phyloP scores from a whole-genome alignment of 2,329 filamentous ascomycete species.

The Rasamsonia emersonii region DNA sequence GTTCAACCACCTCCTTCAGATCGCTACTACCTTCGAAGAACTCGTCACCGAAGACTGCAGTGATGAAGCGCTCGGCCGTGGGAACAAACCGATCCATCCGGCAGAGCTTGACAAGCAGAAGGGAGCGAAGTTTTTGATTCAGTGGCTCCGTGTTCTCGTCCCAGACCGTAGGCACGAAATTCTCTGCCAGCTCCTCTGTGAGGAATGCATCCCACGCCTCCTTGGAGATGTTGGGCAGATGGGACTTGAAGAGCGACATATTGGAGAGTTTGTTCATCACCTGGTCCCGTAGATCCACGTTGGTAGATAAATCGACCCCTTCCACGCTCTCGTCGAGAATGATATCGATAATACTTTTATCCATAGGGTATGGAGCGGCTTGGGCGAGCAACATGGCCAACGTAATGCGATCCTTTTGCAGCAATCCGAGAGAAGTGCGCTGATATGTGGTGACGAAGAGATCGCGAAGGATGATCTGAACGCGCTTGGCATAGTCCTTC shows the following conservation, averaged over 20 bases:
- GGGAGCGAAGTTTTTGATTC: slow-evolving; percentile 70
- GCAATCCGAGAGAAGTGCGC: slow-evolving; percentile 81
- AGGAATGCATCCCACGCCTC: slow-evolving; percentile 76
- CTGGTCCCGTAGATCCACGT: slow-evolving; percentile 55
- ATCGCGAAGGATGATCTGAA: slow-evolving; percentile 83
- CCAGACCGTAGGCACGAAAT: slow-evolving; percentile 70
- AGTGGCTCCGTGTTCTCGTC: slow-evolving; percentile 54
- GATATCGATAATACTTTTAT: slow-evolving; percentile 77
- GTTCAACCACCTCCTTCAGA: slow-evolving; percentile 71
- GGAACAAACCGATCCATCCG: slow-evolving; percentile 93
- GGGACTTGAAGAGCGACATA: slow-evolving; percentile 64
- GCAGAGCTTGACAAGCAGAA: slow-evolving; percentile 88
- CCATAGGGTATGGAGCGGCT: slow-evolving; percentile 92
- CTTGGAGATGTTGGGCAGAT: slow-evolving; percentile 53
- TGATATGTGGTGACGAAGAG: slow-evolving; percentile 88
- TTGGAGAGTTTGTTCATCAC: slow-evolving; percentile 60
- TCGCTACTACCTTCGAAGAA: slow-evolving; percentile 81
- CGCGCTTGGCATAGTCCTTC: slow-evolving; percentile 67
- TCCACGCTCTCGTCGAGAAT: slow-evolving; percentile 71
- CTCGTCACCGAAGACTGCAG: slow-evolving; percentile 71
- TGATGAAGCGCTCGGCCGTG: slow-evolving; percentile 81
- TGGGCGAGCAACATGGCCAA: slow-evolving; percentile 92
- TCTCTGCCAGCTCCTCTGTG: slow-evolving; percentile 76
- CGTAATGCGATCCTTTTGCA: slow-evolving; percentile 91
- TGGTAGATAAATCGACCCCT: slow-evolving; percentile 69